A percentile compares a stretch with the other conserved stretches of the same genome.
Evolutionary conservation across 1,139 yeast species (phyloP).

Genomic region (Wickerhamiella infanticola): DNA sequence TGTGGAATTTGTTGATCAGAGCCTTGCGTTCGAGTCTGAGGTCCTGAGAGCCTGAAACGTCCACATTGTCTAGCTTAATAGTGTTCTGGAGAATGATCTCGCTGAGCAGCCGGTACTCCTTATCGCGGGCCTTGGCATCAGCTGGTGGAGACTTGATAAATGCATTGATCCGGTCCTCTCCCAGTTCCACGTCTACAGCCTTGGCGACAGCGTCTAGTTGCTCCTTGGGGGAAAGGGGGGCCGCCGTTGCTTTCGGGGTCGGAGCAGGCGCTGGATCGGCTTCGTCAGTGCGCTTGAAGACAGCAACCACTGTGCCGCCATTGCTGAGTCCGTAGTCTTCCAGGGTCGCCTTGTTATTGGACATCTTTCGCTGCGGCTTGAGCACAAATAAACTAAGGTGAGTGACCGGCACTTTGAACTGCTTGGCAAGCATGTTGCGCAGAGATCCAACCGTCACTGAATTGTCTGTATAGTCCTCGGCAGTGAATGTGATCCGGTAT

Average conservation of each 20-base stretch:
- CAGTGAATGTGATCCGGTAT: constrained; percentile 46
- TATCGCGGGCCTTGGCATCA: constrained; percentile 17
- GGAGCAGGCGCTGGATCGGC: constrained; percentile 1
- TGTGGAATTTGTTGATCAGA: constrained; percentile 26
- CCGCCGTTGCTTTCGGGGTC: constrained; percentile 9
- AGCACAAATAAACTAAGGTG: constrained; percentile 21
- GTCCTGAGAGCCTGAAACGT: constrained; percentile 24
- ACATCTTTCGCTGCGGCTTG: constrained; percentile 21
- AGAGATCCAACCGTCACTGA: constrained; percentile 47
- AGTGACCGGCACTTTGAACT: constrained; percentile 38
- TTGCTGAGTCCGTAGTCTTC: constrained; percentile 20
- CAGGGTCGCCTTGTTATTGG: constrained; percentile 20
- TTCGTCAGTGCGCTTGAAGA: constrained; percentile 6
- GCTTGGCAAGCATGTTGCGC: constrained; percentile 26
- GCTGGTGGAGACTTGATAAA: constrained; percentile 20
- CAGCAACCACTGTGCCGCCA: constrained; percentile 21
- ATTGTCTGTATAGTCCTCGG: constrained; percentile 62
- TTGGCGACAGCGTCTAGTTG: constrained; percentile 8
- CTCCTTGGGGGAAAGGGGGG: constrained; percentile 19
- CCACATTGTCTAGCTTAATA: constrained; percentile 27
- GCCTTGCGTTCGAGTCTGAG: constrained; percentile 24
- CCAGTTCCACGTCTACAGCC: constrained; percentile 20
- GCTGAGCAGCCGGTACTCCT: constrained; percentile 24
- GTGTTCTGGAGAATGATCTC: constrained; percentile 27
- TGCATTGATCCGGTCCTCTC: constrained; percentile 18